These are phyloP conservation scores for Forsythia viridissima DNA, from an alignment of 257 asterid genomes.

Conservation along the genomic window DNA sequence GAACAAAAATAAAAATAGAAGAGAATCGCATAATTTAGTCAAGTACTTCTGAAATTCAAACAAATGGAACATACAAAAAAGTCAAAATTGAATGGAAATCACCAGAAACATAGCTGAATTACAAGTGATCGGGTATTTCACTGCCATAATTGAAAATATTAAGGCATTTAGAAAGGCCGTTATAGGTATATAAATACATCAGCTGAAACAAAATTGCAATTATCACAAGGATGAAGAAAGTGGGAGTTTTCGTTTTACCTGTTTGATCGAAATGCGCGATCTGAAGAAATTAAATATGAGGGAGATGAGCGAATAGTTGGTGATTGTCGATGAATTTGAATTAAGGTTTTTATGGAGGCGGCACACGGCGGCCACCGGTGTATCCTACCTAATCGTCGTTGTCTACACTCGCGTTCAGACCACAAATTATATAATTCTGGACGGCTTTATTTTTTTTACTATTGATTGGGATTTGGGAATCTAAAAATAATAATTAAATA, in stretches of 20 bases:
- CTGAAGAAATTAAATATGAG: conserved; percentile 6
- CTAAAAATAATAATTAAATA: too few relatives aligned
- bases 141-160: not conserved
- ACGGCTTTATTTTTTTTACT: not conserved
- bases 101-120: not conserved
- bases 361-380: conserved; percentile 34
- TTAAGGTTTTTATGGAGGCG: not conserved
- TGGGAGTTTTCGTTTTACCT: conserved; percentile 19
- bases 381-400: conserved; percentile 26
- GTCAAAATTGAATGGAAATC: conserved; percentile 2
- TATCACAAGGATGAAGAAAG: conserved; percentile 3
- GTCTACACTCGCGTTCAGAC: conserved; percentile 35
- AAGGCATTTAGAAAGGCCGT: not conserved
- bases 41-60: not conserved
- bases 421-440: not conserved
- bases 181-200: not conserved
- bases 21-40: not conserved
- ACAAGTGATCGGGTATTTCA: conserved; percentile 7
- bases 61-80: not conserved
- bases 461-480: not conserved
- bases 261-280: conserved; percentile 20
- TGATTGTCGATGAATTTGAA: not conserved
- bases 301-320: not conserved
- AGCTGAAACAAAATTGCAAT: conserved; percentile 18
- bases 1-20: not conserved